Percentiles rank a stretch among this genome's conserved stretches.
These are phyloP conservation scores for Xerocomus nothofagi DNA, from an alignment of 1,284 basidiomycete species.

Conservation along the genomic window DNA sequence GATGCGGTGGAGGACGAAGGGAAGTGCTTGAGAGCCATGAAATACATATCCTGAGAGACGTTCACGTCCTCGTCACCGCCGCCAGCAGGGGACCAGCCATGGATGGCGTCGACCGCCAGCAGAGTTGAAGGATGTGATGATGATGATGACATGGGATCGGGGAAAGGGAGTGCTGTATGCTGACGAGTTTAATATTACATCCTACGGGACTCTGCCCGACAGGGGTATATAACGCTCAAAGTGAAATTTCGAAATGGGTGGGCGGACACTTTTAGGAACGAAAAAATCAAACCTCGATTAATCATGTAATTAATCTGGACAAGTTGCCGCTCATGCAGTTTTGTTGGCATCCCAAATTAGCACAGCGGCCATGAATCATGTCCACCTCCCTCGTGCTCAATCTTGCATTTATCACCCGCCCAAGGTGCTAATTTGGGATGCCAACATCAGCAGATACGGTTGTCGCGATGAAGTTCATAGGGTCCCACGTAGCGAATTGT, in stretches of 20 bases:
- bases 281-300: conserved; percentile 18
- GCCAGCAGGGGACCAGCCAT: conserved; percentile 32
- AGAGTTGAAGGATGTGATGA: conserved; percentile 3
- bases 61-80: conserved; percentile 32
- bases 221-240: conserved; percentile 3
- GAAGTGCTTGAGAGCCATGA: conserved; percentile 12
- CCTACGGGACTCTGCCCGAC: neutral
- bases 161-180: neutral
- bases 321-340: neutral
- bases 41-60: conserved; percentile 19
- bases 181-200: conserved; percentile 13
- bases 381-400: too few species aligned
- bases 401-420: too few species aligned
- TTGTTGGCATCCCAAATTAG: conserved; percentile 1
- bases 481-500: neutral
- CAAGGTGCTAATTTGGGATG: too few species aligned
- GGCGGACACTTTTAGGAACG: conserved; percentile 6
- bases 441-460: neutral
- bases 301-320: conserved; percentile 11
- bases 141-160: neutral
- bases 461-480: neutral
- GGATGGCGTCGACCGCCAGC: conserved; percentile 14
- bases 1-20: conserved; percentile 4
- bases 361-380: too few species aligned
- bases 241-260: conserved; percentile 9